Percentiles rank a stretch among this genome's conserved stretches.
Evolutionary conservation across 169 alveolate species (phyloP).

Genomic region (Babesia divergens): DNA sequence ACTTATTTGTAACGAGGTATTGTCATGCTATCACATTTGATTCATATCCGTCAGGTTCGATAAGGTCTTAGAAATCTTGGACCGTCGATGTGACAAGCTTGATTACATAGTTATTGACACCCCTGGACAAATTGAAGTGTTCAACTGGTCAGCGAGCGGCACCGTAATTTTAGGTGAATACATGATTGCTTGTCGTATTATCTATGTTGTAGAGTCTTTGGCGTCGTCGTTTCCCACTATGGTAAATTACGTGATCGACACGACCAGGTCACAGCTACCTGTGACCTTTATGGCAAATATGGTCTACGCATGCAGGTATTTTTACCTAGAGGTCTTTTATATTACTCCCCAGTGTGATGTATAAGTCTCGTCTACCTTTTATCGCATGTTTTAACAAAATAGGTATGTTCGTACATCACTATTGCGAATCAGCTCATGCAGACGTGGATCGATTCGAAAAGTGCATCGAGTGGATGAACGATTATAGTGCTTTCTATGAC

Average conservation of each 20-base stretch:
- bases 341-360: constrained; percentile 82
- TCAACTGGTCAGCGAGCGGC: constrained; percentile 98
- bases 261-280: constrained; percentile 93
- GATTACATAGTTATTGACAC: constrained; percentile 95
- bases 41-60: constrained; percentile 81
- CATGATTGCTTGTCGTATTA: neutral
- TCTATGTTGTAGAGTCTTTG: constrained; percentile 79
- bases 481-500: constrained; percentile 84
- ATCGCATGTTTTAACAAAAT: constrained; percentile 91
- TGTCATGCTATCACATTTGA: neutral
- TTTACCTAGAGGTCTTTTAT: too few species aligned
- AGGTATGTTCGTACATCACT: constrained; percentile 71
- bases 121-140: constrained; percentile 99
- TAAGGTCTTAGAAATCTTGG: constrained; percentile 86
- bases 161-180: constrained; percentile 82
- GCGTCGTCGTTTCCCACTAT: constrained; percentile 91
- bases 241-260: constrained; percentile 89
- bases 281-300: constrained; percentile 97
- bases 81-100: constrained; percentile 76
- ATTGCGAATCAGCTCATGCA: neutral
- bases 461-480: constrained; percentile 90
- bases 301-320: constrained; percentile 92
- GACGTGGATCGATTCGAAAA: constrained; percentile 69
- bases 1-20: constrained; percentile 91
- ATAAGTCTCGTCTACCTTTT: constrained; percentile 92